phyloP scores from a whole-genome alignment of 768 basidiomycete genomes.

The Boletus pseudo-olivaceus region DNA sequence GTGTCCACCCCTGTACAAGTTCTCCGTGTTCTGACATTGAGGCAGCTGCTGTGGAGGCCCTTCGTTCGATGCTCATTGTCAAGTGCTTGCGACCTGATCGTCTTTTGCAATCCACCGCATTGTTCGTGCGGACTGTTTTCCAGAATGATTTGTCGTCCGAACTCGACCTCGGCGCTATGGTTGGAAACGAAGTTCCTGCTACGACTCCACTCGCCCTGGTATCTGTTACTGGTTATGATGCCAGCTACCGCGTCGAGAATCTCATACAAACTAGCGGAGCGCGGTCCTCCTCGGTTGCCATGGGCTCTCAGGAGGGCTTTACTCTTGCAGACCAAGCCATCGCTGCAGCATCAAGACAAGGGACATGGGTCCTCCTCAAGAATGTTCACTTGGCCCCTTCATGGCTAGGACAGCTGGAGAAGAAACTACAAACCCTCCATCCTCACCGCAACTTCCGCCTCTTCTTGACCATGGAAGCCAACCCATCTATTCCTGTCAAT shows the following conservation, averaged over 20 bases:
- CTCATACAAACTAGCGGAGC: slow-evolving; percentile 74
- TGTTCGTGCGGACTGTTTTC: slow-evolving; percentile 76
- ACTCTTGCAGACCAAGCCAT: slow-evolving; percentile 95
- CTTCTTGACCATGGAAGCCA: slow-evolving; percentile 98
- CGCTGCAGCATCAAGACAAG: slow-evolving; percentile 85
- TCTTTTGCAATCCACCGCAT: slow-evolving; percentile 74
- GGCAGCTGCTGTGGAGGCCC: slow-evolving; percentile 67
- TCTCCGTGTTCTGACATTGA: slow-evolving; percentile 14
- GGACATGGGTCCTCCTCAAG: slow-evolving; percentile 95
- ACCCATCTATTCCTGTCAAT: slow-evolving; percentile 91
- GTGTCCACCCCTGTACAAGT: slow-evolving; percentile 29
- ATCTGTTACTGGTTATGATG: slow-evolving; percentile 95
- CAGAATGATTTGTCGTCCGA: slow-evolving; percentile 74
- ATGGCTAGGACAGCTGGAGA: slow-evolving; percentile 95
- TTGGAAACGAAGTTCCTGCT: slow-evolving; percentile 73
- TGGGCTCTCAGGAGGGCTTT: slow-evolving; percentile 99
- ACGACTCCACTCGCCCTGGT: slow-evolving; percentile 84
- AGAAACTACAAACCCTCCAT: slow-evolving; percentile 89
- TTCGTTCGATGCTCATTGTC: slow-evolving; percentile 73
- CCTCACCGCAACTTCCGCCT: slow-evolving; percentile 91
- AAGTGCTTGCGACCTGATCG: slow-evolving; percentile 94
- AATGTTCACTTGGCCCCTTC: slow-evolving; percentile 95
- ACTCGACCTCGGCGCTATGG: slow-evolving; percentile 76
- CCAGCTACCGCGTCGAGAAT: slow-evolving; percentile 93
- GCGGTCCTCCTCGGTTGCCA: slow-evolving; percentile 86